These are phyloP conservation scores for Epichloe baconii DNA, from an alignment of 2,329 filamentous ascomycete species.

Conservation along the genomic window DNA sequence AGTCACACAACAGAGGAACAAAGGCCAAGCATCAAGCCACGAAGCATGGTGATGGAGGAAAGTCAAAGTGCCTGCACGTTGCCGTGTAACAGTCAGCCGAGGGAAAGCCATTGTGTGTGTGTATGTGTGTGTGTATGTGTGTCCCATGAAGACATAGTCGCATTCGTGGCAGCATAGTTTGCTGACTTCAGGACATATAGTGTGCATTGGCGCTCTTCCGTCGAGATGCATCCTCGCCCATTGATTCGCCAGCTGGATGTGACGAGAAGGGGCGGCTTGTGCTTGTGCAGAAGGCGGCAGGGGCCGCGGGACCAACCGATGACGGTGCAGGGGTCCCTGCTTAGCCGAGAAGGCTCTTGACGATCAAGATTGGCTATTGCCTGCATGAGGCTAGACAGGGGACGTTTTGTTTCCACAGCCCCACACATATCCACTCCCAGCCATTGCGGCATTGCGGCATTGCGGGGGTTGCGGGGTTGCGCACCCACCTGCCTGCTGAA, in stretches of 20 bases:
- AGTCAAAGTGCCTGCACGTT: not conserved
- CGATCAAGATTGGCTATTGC: slow-evolving; percentile 28
- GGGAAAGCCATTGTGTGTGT: not conserved
- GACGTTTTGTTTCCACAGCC: not conserved
- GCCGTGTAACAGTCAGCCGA: not conserved
- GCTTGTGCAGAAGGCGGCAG: slow-evolving; percentile 31
- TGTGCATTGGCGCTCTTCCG: slow-evolving; percentile 1
- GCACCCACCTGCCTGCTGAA: no score
- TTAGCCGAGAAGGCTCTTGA: slow-evolving; percentile 15
- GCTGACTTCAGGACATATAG: not conserved
- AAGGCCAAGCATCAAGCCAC: no score
- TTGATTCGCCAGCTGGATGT: slow-evolving; percentile 21
- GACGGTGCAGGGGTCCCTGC: slow-evolving; percentile 19
- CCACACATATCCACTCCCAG: not conserved
- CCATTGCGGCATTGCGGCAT: no score
- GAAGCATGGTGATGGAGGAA: no score
- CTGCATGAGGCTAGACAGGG: slow-evolving; percentile 17
- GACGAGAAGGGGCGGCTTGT: slow-evolving; percentile 23
- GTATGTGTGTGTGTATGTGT: no score
- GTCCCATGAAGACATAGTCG: not conserved
- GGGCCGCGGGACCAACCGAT: slow-evolving; percentile 34
- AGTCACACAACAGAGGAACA: no score
- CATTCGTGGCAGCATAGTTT: slow-evolving; percentile 4
- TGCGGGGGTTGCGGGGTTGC: no score
- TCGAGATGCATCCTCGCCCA: not conserved